Percentiles rank a stretch among this genome's conserved stretches.
Conservation (phyloP, 805 yeast species). For the Nakazawaea populi region DNA sequence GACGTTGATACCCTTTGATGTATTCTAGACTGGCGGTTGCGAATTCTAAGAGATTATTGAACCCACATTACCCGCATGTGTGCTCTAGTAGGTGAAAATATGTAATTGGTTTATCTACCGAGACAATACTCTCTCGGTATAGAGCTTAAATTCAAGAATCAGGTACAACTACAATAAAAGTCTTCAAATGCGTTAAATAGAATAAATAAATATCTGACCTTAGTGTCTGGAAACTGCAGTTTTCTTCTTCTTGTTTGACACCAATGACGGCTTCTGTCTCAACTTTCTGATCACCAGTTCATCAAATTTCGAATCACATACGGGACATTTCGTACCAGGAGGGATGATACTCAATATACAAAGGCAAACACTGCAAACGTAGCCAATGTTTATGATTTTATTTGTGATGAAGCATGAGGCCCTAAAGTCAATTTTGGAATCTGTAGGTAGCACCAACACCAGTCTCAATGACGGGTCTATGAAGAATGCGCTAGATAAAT, state of each 20-base stretch:
- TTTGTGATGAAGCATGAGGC: constrained; percentile 93
- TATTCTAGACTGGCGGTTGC: too few species aligned
- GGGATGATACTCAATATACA: constrained; percentile 76
- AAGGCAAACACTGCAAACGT: constrained; percentile 90
- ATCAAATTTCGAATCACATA: constrained; percentile 79
- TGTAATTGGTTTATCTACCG: too few species aligned
- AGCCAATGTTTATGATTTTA: constrained; percentile 88
- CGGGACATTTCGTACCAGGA: constrained; percentile 65
- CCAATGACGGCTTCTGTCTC: constrained; percentile 44
- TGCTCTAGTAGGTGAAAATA: too few species aligned
- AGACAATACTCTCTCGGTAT: too few species aligned
- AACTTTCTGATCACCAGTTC: constrained; percentile 51
- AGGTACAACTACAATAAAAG: background rate
- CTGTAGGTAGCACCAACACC: constrained; percentile 75
- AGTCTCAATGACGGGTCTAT: constrained; percentile 80
- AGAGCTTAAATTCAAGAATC: too few species aligned
- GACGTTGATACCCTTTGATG: too few species aligned
- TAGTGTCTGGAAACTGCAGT: background rate
- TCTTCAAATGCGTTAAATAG: background rate
- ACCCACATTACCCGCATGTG: too few species aligned
- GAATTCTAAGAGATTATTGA: too few species aligned
- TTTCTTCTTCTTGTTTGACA: background rate
- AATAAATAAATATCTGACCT: background rate
- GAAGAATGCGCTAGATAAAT: constrained; percentile 73
- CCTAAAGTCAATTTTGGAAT: constrained; percentile 82